These are phyloP conservation scores for Chaetomium fimeti DNA, from an alignment of 495 filamentous ascomycete genomes.

Conservation along the genomic window DNA sequence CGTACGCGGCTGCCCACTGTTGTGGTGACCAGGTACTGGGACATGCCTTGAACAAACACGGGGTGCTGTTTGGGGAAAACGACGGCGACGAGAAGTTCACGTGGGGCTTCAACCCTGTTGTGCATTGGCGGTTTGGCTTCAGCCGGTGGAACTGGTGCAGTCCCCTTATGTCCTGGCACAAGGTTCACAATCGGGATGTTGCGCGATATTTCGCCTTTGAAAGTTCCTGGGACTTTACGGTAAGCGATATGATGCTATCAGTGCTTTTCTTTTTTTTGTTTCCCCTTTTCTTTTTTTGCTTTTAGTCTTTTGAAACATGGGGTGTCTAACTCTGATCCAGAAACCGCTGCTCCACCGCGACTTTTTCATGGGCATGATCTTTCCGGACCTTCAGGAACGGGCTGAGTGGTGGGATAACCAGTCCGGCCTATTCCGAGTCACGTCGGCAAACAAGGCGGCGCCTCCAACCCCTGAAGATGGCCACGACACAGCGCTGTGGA, in stretches of 20 bases:
- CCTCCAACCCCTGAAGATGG: constrained; percentile 7
- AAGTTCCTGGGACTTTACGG: constrained; percentile 9
- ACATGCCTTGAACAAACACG: constrained; percentile 19
- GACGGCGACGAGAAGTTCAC: constrained; percentile 21
- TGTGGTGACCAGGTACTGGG: constrained; percentile 23
- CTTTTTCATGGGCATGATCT: constrained; percentile 10
- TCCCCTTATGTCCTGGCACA: constrained; percentile 16
- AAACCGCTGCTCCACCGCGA: constrained; percentile 13
- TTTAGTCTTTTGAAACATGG: not conserved
- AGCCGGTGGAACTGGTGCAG: constrained; percentile 22
- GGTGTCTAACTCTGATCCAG: not conserved
- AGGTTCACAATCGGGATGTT: constrained; percentile 20
- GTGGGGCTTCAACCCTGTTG: constrained; percentile 21
- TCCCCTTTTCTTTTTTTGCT: not conserved
- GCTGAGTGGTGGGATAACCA: constrained; percentile 22
- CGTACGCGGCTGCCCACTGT: constrained; percentile 20
- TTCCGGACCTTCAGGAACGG: constrained; percentile 2
- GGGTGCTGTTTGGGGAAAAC: constrained; percentile 21
- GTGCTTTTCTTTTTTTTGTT: not conserved
- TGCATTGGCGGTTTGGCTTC: constrained; percentile 21
- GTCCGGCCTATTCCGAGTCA: constrained; percentile 9
- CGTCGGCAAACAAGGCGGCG: constrained; percentile 16
- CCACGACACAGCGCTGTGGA: constrained; percentile 12
- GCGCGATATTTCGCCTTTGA: constrained; percentile 14
- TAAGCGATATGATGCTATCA: not conserved